Base-by-base conservation (phyloP, 768 basidiomycete genomes). In the Goffeauzyma gilvescens region DNA sequence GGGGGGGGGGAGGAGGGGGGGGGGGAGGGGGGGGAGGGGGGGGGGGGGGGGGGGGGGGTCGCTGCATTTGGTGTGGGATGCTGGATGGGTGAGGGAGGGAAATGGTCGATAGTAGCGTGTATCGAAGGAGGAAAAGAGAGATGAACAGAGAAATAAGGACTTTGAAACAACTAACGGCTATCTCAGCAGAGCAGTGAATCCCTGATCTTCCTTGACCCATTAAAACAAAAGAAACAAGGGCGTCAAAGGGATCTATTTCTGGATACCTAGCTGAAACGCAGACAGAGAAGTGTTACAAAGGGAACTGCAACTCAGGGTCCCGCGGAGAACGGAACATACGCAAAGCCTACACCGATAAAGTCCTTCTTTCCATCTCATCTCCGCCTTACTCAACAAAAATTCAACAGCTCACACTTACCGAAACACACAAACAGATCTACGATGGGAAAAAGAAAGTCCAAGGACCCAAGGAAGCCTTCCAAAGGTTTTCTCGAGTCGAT, bases 301-400 rank as follows among this genome's bases (percentile, higher is more conserved):
- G n/a, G 9, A 9, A 30, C 9, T 9, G 8, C 33, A 9, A 52
- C 53, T 45, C 52, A 55, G 57, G 54, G 58, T n/a, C 57, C 50
- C 10, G 54, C 58, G 42, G 50, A 54, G 5, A 58, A 58, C 22
- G 55, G 34, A 43, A 52, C 60, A 23, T 42, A 55, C 9, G 23
- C 14, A 2, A 47, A 38, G 7, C 22, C 15, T 18, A 9, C 33
- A 10, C 33, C 33, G 10, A 8, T 20, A 28, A 38, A 24, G 22
- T 14, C 13, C 41, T 50, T 9, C 30, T 12, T 44, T 48, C 49
- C n/a, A 8, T 22, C 17, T 41, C 45, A 26, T 35, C 45, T 27
- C n/a, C 27, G 46, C 44, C 43, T 14, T 38, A 32, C 30, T 13
- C 31, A 9, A 9, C 33, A 9, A 30, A 9, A 30, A 9, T n/a